These are phyloP conservation scores for Pythium oligandrum DNA, from an alignment of 352 stramenopile species.

Conservation along the genomic window DNA sequence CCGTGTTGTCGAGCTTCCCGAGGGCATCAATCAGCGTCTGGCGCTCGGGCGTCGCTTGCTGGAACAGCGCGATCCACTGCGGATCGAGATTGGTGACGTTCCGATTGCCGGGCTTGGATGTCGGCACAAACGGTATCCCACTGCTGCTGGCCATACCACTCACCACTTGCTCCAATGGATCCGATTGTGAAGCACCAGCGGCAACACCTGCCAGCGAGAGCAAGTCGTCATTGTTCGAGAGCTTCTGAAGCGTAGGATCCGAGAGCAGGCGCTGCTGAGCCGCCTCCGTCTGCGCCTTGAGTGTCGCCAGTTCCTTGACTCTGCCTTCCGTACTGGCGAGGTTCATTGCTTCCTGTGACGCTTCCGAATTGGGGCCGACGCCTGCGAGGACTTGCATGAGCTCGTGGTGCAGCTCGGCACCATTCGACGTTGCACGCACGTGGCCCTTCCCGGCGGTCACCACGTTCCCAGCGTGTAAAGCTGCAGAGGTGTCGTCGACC, in stretches of 20 bases:
- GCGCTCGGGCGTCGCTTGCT: conserved; percentile 13
- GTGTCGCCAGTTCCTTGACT: conserved; percentile 9
- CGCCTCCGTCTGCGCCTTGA: conserved; percentile 6
- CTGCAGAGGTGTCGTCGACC: background rate
- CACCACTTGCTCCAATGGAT: conserved; percentile 18
- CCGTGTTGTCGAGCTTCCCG: conserved; percentile 7
- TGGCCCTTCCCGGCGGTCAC: background rate
- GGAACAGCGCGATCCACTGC: conserved; percentile 19
- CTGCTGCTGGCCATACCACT: conserved; percentile 12
- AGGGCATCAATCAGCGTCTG: conserved; percentile 17
- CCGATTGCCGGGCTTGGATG: background rate
- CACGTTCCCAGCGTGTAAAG: conserved; percentile 1
- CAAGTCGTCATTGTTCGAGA: conserved; percentile 12
- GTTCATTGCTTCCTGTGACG: no score
- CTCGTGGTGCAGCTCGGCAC: conserved; percentile 13
- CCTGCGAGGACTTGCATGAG: conserved; percentile 18
- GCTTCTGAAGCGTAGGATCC: conserved; percentile 9
- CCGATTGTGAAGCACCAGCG: background rate
- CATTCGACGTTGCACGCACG: conserved; percentile 1
- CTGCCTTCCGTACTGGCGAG: conserved; percentile 7
- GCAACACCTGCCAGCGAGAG: background rate
- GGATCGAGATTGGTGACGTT: conserved; percentile 10
- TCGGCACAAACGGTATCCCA: no score
- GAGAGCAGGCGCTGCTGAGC: conserved; percentile 7
- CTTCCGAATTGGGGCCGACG: conserved; percentile 2